Evolutionary conservation across 1,284 basidiomycete species (phyloP), one percentile per base, ranked within the genome.

Genomic region (Amylostereum areolatum): DNA sequence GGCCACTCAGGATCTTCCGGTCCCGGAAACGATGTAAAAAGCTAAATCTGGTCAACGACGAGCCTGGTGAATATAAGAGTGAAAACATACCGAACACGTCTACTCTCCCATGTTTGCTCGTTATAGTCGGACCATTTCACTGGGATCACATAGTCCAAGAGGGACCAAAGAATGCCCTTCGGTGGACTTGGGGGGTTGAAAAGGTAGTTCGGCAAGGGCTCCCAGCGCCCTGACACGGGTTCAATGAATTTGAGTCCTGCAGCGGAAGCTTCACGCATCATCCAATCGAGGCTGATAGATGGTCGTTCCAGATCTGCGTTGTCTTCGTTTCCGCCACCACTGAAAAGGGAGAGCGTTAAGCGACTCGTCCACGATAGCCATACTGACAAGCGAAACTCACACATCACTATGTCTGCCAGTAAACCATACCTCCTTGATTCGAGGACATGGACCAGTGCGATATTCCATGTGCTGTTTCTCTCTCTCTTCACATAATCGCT

Each of bases 391-490:
- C 39, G 11, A 27, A 4, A 48, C 47, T 11, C 11, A 43, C 47
- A 48, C 30, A 27, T 48, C 47, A 6, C 29, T 43, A 41, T 43
- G 47, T 18, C 39, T 40, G 8, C 47, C 47, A 12, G 47, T 25
- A 31, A 48, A 48, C 47, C 47, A 48, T 7, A 48, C 47, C 30
- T 48, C 47, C 30, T 48, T 48, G 24, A 41, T 27, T 39, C 37
- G 12, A 7, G 6, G 12, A 39, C n/a, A 5, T 39, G 7, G 7
- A 5, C n/a, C 37, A 9, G 34, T 9, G 37, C 7, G 37, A 5
- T 18, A 18, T 18, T 18, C 18, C 18, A 18, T 18, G 18, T 18
- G 18, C 18, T 18, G 18, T 18, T 18, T 18, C 18, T 18, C 18
- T 18, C 18, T 18, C 1, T 18, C 18, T 18, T 18, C 18, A 18